These are phyloP conservation scores for Benincasa hispida DNA, from an alignment of 306 rosid genomes.

Conservation along the genomic window DNA sequence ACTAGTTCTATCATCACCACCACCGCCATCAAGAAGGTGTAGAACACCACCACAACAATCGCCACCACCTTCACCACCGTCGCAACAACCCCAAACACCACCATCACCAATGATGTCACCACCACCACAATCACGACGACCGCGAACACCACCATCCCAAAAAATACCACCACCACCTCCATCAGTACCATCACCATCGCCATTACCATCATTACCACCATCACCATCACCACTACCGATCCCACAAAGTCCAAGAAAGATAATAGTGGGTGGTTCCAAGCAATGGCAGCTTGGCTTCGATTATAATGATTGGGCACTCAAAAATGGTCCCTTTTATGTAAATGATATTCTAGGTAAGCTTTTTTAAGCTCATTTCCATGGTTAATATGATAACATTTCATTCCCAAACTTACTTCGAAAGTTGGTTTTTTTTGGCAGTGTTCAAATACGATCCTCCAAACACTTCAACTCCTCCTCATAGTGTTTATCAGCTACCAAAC, in stretches of 20 bases:
- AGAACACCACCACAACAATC: not conserved
- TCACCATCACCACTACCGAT: not conserved
- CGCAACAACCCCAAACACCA: not conserved
- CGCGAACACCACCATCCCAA: not conserved
- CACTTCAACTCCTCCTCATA: slow-evolving; percentile 30
- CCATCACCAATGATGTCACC: not conserved
- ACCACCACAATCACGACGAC: not conserved
- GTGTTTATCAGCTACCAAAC: slow-evolving; percentile 14
- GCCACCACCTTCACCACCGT: not conserved
- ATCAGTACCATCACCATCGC: not conserved
- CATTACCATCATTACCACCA: not conserved
- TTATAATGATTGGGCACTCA: slow-evolving; percentile 41
- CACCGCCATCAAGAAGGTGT: not conserved
- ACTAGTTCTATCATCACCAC: too few relatives aligned
- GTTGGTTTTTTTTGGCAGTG: slow-evolving; percentile 18
- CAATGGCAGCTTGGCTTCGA: slow-evolving; percentile 42
- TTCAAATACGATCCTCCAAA: slow-evolving; percentile 65
- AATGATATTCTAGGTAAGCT: slow-evolving; percentile 46
- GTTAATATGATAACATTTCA: not conserved
- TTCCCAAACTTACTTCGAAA: not conserved
- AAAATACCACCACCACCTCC: not conserved
- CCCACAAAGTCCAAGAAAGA: slow-evolving; percentile 6
- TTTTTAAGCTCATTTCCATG: not conserved
- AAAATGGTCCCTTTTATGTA: slow-evolving; percentile 35
- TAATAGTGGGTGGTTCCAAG: slow-evolving; percentile 45